phyloP scores from a whole-genome alignment of 148 eudicot genomes.

The Nepenthes mirabilis region DNA sequence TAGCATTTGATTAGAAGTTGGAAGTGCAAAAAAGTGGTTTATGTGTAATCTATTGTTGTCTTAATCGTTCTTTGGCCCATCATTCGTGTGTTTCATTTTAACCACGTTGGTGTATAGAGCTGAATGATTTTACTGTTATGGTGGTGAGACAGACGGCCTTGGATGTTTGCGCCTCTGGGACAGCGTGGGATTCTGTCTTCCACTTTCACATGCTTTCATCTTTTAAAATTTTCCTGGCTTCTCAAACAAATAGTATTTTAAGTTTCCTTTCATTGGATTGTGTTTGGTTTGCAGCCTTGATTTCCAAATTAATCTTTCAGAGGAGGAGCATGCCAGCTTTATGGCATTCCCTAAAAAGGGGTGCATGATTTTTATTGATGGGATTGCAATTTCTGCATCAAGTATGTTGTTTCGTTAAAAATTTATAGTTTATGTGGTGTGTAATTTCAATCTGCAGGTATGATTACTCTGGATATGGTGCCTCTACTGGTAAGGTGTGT shows the following conservation, averaged over 20 bases:
- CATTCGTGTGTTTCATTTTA: slow-evolving; percentile 12
- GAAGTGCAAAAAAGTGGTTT: neutral
- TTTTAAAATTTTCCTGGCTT: neutral
- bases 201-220: slow-evolving; percentile 1
- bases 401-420: neutral
- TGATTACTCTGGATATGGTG: slow-evolving; percentile 98
- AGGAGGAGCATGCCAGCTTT: no score
- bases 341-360: no score
- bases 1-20: no score
- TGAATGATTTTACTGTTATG: neutral
- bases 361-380: no score
- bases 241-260: neutral
- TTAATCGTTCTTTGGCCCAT: slow-evolving; percentile 3
- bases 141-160: slow-evolving; percentile 11
- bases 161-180: slow-evolving; percentile 30
- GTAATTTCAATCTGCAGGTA: slow-evolving; percentile 45
- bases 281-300: neutral
- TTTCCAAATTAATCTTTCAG: no score
- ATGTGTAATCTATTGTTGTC: neutral
- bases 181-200: slow-evolving; percentile 21
- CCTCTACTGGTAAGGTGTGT: slow-evolving; percentile 89
- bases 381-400: no score
- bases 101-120: slow-evolving; percentile 8
- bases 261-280: neutral
- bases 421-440: neutral